Base-by-base conservation (phyloP, 1,139 yeast genomes). In the Pichia sp. region DNA sequence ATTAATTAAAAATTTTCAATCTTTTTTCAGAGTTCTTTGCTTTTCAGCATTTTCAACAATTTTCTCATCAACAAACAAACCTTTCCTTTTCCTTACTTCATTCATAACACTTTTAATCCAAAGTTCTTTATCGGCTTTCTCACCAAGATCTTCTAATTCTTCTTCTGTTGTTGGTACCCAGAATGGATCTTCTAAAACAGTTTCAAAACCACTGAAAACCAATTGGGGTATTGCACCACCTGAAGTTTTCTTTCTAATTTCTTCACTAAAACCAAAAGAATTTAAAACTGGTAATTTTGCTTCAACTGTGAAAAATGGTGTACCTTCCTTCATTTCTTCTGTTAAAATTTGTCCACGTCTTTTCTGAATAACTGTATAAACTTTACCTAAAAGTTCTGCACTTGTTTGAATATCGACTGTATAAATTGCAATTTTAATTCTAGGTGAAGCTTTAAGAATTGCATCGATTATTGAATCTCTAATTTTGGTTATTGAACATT, bases 111-210 rank as follows among this genome's bases (percentile, higher is more conserved):
- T 69, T 59, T 94, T 73, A 0, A 96, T 97, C 45, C 88, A 69
- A 56, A 91, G 91, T 54, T 88, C 97, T 54, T 85, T 74, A 54
- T 93, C 98, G 0, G 96, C 96, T 52, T 77, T 74, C 50, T 86
- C 96, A 23, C 98, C 99, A 37, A 85, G 67, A 46, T 88, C 95
- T 58, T 91, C 98, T 38, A 91, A 64, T 59, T 93, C 98, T 60
- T 88, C 97, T 54, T 85, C 96, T 0, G 98, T 93, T 6, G 91
- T 85, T n/a, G 99, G 98, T 11, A 91, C 95, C 99, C 99, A 93
- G 69, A 83, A 93, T 31, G 99, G 99, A 66, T 93, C 97, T 51
- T 84, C 76, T 48, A 86, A 95, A 39, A 89, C 73, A 49, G 80
- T 67, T 54, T 88, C 94, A 60, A 74, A 93, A 2, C 98, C 98